A percentile compares a stretch with the other conserved stretches of the same genome.
These are phyloP conservation scores for Musa schizocarpa DNA, from an alignment of 176 grass and related monocot species.

Conservation along the genomic window DNA sequence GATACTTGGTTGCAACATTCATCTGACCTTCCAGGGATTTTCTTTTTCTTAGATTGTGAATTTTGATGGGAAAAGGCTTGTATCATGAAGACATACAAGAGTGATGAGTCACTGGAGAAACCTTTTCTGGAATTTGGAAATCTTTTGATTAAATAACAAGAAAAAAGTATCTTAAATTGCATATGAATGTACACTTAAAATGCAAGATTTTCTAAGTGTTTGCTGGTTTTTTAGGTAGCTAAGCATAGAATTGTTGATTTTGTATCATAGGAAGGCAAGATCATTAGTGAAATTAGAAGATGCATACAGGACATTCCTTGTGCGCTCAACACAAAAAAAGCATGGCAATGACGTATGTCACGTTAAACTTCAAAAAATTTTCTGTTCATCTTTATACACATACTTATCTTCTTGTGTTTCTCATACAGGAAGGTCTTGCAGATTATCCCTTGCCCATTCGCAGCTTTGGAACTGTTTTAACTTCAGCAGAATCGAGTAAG, in stretches of 20 bases:
- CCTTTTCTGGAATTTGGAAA: no score
- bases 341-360: slow-evolving; percentile 37
- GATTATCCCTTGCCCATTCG: slow-evolving; percentile 30
- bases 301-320: slow-evolving; percentile 61
- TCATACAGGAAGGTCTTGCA: slow-evolving; percentile 38
- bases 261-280: slow-evolving; percentile 46
- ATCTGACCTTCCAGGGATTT: neutral
- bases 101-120: no score
- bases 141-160: no score
- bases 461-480: slow-evolving; percentile 67
- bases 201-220: no score
- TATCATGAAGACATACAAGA: no score
- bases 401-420: slow-evolving; percentile 6
- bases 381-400: neutral
- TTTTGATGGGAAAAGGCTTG: no score
- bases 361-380: neutral
- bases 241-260: no score
- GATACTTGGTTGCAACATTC: neutral
- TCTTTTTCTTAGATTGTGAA: neutral
- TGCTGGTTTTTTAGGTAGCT: no score
- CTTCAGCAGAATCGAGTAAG: slow-evolving; percentile 38
- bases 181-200: no score
- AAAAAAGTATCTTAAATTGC: no score
- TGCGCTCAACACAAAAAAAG: slow-evolving; percentile 47
- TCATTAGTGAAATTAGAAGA: slow-evolving; percentile 70